Percentiles rank a stretch among this genome's conserved stretches.
phyloP scores from a whole-genome alignment of 2,329 filamentous ascomycete genomes.

The Anisogramma anomala region DNA sequence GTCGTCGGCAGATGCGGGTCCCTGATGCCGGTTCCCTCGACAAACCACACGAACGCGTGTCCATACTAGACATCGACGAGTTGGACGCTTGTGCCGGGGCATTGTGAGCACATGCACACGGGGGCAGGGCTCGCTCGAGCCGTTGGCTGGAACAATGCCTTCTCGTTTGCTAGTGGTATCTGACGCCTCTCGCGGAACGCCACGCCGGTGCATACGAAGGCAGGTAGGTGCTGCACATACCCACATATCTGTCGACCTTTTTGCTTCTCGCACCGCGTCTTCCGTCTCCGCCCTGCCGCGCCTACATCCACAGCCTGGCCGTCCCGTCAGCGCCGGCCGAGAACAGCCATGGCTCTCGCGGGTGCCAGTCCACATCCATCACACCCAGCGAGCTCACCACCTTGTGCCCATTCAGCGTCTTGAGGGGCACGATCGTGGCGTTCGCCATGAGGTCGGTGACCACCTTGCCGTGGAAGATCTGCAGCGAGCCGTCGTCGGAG shows the following conservation, averaged over 20 bases:
- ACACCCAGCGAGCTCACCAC: conserved; percentile 79
- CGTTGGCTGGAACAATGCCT: conserved; percentile 3
- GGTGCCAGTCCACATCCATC: conserved; percentile 93
- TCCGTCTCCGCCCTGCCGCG: background rate
- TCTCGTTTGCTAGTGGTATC: conserved; percentile 10
- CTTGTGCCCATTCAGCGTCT: conserved; percentile 83
- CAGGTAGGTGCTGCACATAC: too few relatives aligned
- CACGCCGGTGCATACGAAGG: conserved; percentile 10
- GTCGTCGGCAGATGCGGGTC: too few relatives aligned
- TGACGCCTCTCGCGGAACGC: conserved; percentile 11
- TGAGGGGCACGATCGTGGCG: conserved; percentile 89
- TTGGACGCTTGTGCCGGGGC: too few relatives aligned
- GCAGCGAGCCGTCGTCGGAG: conserved; percentile 85
- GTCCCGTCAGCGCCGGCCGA: conserved; percentile 92
- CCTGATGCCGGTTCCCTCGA: too few relatives aligned
- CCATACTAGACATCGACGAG: too few relatives aligned
- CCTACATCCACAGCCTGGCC: conserved; percentile 72
- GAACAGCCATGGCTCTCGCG: conserved; percentile 83
- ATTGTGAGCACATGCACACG: too few relatives aligned
- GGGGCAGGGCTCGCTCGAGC: background rate
- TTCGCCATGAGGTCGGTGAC: conserved; percentile 93
- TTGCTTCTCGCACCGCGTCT: background rate
- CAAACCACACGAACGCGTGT: too few relatives aligned
- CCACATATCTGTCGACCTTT: background rate
- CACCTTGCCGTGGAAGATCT: conserved; percentile 95